Evolutionary conservation across 2,329 filamentous ascomycete species (phyloP).

Genomic region (Colletotrichum trifolii): DNA sequence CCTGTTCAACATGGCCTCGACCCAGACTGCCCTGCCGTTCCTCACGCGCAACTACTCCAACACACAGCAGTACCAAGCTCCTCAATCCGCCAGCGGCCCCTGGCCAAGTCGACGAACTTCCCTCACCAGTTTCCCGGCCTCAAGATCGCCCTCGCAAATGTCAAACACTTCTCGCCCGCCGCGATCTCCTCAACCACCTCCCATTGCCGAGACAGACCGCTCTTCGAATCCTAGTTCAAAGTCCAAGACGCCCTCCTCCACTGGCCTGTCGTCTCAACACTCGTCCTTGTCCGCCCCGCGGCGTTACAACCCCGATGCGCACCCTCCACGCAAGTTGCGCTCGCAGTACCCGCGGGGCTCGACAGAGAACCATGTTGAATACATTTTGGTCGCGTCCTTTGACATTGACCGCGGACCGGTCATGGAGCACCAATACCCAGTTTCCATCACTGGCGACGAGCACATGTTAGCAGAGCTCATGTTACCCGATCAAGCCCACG

Average conservation of each 20-base stretch:
- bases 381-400: slow-evolving; percentile 96
- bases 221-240: slow-evolving; percentile 69
- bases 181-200: slow-evolving; percentile 64
- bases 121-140: slow-evolving; percentile 72
- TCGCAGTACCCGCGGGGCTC: slow-evolving; percentile 82
- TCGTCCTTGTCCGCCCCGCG: slow-evolving; percentile 66
- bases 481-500: slow-evolving; percentile 96
- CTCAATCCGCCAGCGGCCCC: slow-evolving; percentile 33
- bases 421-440: slow-evolving; percentile 98
- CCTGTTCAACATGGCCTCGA: slow-evolving; percentile 49
- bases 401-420: slow-evolving; percentile 95
- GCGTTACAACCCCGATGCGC: slow-evolving; percentile 61
- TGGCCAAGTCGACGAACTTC: slow-evolving; percentile 61
- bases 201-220: slow-evolving; percentile 62
- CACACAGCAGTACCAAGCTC: slow-evolving; percentile 48
- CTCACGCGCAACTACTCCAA: slow-evolving; percentile 52
- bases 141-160: slow-evolving; percentile 68
- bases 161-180: slow-evolving; percentile 64
- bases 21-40: slow-evolving; percentile 54
- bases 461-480: slow-evolving; percentile 98
- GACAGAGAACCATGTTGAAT: slow-evolving; percentile 94
- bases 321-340: slow-evolving; percentile 67
- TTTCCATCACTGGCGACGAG: slow-evolving; percentile 95
- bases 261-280: slow-evolving; percentile 68
- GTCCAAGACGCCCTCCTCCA: slow-evolving; percentile 70